These are phyloP conservation scores for Tricholoma furcatifolium DNA, from an alignment of 768 basidiomycete species.

Conservation along the genomic window DNA sequence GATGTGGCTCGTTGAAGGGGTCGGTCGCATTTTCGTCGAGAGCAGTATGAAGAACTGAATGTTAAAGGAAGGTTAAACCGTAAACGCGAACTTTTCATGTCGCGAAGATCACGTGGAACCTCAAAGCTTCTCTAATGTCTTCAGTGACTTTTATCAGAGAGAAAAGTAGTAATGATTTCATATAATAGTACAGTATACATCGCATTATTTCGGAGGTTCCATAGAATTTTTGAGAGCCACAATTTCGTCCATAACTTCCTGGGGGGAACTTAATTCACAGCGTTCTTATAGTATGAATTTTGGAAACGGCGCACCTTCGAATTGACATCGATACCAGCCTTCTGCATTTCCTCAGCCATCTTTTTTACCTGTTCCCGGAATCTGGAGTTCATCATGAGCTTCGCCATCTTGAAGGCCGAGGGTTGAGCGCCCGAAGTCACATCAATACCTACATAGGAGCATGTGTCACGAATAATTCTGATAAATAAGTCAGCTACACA, in stretches of 20 bases:
- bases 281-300: background rate
- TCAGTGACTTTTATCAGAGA: background rate
- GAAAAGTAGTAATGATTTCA: background rate
- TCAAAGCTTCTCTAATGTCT: background rate
- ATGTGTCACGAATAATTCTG: background rate
- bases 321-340: constrained; percentile 58
- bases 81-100: background rate
- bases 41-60: background rate
- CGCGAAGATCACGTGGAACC: background rate
- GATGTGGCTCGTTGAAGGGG: constrained; percentile 3
- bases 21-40: constrained; percentile 11
- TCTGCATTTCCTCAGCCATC: constrained; percentile 49
- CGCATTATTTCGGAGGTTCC: constrained; percentile 14
- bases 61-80: too few relatives aligned
- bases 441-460: constrained; percentile 43
- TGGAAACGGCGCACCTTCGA: constrained; percentile 43
- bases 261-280: background rate
- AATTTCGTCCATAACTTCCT: constrained; percentile 51
- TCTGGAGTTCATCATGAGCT: constrained; percentile 49
- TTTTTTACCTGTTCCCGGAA: constrained; percentile 47
- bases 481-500: constrained; percentile 13
- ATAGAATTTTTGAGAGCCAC: constrained; percentile 27
- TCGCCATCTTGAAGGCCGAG: constrained; percentile 52
- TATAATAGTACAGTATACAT: background rate
- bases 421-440: constrained; percentile 40